phyloP scores from a whole-genome alignment of 2,329 filamentous ascomycete genomes.

The Colletotrichum camelliae region DNA sequence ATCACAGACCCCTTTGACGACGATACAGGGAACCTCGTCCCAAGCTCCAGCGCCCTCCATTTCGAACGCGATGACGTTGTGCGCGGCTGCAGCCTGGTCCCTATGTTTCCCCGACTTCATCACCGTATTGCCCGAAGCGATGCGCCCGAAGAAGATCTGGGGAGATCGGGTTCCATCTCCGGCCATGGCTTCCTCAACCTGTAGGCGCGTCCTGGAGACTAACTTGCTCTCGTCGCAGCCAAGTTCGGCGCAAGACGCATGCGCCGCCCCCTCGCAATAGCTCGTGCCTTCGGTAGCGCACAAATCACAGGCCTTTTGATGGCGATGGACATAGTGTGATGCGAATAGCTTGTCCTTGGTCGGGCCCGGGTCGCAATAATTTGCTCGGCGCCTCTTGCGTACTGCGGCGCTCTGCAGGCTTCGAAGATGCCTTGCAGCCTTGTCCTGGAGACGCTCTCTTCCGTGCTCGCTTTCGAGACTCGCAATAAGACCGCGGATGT shows the following conservation, averaged over 20 bases:
- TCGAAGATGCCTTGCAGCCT: not conserved
- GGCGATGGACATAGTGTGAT: constrained; percentile 36
- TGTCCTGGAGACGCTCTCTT: constrained; percentile 12
- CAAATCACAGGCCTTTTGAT: constrained; percentile 21
- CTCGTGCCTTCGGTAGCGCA: not conserved
- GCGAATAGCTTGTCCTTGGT: constrained; percentile 34
- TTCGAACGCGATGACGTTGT: constrained; percentile 36
- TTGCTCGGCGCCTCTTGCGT: not conserved
- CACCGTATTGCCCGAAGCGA: constrained; percentile 43
- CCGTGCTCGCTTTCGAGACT: constrained; percentile 2
- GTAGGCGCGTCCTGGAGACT: constrained; percentile 27
- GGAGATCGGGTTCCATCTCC: not conserved
- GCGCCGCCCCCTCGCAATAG: constrained; percentile 24
- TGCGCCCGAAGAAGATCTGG: constrained; percentile 15
- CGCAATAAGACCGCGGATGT: constrained; percentile 31
- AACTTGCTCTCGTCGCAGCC: constrained; percentile 26
- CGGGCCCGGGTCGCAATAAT: constrained; percentile 31
- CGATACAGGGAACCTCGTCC: constrained; percentile 38
- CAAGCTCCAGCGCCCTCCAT: constrained; percentile 38
- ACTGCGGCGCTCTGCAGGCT: not conserved
- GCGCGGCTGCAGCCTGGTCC: constrained; percentile 33
- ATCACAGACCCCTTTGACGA: constrained; percentile 43
- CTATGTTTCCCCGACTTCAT: constrained; percentile 42
- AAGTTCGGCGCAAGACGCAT: constrained; percentile 26
- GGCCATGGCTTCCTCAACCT: not conserved